Evolutionary conservation across 2,329 filamentous ascomycete genomes (phyloP), one percentile per base, ranked within the genome.

Genomic region (Aspergillus sp.): DNA sequence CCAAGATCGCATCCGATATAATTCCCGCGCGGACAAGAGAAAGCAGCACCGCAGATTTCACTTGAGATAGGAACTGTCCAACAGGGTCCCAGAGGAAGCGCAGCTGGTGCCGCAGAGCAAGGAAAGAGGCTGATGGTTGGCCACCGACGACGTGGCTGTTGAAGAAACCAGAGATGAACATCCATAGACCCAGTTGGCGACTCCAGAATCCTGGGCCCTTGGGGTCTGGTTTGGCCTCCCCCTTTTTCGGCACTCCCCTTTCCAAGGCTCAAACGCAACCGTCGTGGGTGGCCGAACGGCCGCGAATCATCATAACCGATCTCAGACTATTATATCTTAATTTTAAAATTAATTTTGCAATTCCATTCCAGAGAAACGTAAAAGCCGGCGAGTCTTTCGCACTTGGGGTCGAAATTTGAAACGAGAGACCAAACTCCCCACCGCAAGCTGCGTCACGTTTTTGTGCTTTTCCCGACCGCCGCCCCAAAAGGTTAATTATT

Each of bases 351-450:
- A 32, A 41, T 42, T 52, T 42, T 18, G 20, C 24, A 30, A 53
- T 18, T 15, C n/a, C 30, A 53, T 18, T 15, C n/a, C 30, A 48
- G 12, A 48, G 34, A 36, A 17, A 30, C 22, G 34, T 20, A 48
- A 42, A 41, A 34, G 34, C 26, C 9, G 9, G 26, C 26, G 9
- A 30, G 26, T 30, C 26, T 30, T 30, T 30, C 26, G 26, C 26
- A 18, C 24, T 58, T 55, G 54, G 26, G 59, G 62, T 56, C 66
- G 68, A 71, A 71, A 71, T 66, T 69, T 73, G 71, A 74, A 73
- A 74, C 71, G 68, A 65, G 41, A 39, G 38, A 61, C 42, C 39
- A 57, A 60, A 67, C 62, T n/a, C 68, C 69, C 69, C 68, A 58
- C 52, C 24, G 49, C 57, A 57, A 59, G 57, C 59, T 59, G 62